Conservation (phyloP, 345 rosid genomes). For the Rhodamnia rubescens region DNA sequence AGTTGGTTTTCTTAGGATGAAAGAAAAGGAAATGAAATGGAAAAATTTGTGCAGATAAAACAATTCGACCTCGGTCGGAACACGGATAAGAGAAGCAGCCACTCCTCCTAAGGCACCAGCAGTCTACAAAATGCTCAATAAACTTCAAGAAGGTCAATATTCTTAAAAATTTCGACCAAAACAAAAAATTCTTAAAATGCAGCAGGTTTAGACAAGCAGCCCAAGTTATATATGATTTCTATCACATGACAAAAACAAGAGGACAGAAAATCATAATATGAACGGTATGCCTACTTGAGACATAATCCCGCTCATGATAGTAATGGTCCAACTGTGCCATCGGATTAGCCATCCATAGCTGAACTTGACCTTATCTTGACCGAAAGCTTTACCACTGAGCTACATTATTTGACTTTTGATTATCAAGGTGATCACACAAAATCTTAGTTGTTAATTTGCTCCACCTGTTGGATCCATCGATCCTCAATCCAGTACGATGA, state of each 20-base stretch:
- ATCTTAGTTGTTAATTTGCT: neutral
- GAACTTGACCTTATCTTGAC: neutral
- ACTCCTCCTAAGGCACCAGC: conserved; percentile 95
- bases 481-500: neutral
- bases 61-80: conserved; percentile 76
- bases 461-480: neutral
- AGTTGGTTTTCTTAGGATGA: neutral
- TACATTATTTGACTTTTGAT: neutral
- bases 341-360: neutral
- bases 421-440: neutral
- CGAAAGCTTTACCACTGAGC: neutral
- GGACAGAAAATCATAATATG: neutral
- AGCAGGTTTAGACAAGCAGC: neutral
- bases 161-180: neutral
- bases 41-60: neutral
- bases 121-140: conserved; percentile 31
- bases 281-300: neutral
- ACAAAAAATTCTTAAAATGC: neutral
- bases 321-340: neutral
- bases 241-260: neutral
- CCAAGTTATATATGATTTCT: neutral
- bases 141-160: neutral
- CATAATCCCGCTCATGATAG: neutral
- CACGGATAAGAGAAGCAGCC: conserved; percentile 90
- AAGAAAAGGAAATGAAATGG: neutral